phyloP scores from a whole-genome alignment of 2,329 filamentous ascomycete genomes.

The Colletotrichum tanaceti region DNA sequence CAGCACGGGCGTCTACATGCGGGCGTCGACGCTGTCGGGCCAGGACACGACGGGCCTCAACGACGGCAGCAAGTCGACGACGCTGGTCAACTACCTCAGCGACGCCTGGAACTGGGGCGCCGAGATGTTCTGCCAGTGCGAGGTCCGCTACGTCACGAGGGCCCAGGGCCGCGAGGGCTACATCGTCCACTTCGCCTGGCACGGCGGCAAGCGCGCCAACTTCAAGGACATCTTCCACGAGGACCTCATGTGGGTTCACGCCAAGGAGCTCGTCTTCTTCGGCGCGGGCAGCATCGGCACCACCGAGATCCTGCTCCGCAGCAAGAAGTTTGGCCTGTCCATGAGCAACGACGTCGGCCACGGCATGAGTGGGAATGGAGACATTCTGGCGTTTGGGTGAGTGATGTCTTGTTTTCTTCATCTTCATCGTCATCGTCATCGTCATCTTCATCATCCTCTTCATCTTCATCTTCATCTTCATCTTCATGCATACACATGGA shows the following conservation, averaged over 20 bases:
- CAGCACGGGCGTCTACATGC: slow-evolving; percentile 72
- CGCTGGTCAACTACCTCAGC: slow-evolving; percentile 73
- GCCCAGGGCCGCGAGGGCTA: slow-evolving; percentile 64
- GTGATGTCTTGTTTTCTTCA: slow-evolving; percentile 36
- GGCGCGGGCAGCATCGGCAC: slow-evolving; percentile 74
- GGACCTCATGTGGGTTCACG: slow-evolving; percentile 75
- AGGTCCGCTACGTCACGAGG: slow-evolving; percentile 72
- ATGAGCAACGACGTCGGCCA: slow-evolving; percentile 69
- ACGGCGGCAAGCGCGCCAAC: slow-evolving; percentile 65
- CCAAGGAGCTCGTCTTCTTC: slow-evolving; percentile 74
- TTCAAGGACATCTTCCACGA: slow-evolving; percentile 66
- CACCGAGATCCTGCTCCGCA: slow-evolving; percentile 73
- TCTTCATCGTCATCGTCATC: fast-evolving
- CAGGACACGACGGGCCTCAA: slow-evolving; percentile 74
- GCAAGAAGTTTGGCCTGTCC: slow-evolving; percentile 66
- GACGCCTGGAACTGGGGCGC: slow-evolving; percentile 80
- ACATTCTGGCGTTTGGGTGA: slow-evolving; percentile 73
- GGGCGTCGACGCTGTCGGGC: slow-evolving; percentile 67
- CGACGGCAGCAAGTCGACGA: slow-evolving; percentile 75
- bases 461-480: too few relatives aligned
- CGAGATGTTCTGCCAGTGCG: slow-evolving; percentile 76
- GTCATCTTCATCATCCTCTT: too few relatives aligned
- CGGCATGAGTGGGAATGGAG: slow-evolving; percentile 74
- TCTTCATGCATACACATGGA: too few relatives aligned
- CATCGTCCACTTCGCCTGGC: slow-evolving; percentile 74